A percentile compares a stretch with the other conserved stretches of the same genome.
These are phyloP conservation scores for Aureobasidium sp. DNA, from an alignment of 2,329 filamentous ascomycete species.

Conservation along the genomic window DNA sequence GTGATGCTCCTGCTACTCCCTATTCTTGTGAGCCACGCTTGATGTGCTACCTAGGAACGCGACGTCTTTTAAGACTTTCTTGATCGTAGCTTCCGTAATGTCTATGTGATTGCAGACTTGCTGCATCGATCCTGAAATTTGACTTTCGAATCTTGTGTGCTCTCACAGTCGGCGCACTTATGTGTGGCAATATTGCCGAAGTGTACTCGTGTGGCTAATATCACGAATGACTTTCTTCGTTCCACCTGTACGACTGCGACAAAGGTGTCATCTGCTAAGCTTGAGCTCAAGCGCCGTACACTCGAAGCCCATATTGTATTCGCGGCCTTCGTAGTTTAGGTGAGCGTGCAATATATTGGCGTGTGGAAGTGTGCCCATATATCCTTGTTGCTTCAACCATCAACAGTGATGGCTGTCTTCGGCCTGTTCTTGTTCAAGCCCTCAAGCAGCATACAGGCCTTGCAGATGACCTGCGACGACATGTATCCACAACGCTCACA, in stretches of 20 bases:
- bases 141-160: not conserved
- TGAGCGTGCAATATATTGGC: not conserved
- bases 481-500: conserved; percentile 90
- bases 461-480: conserved; percentile 87
- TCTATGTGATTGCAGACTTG: not conserved
- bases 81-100: not conserved
- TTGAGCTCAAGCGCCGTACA: not conserved
- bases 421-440: conserved; percentile 69
- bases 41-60: not conserved
- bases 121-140: not conserved
- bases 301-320: not conserved
- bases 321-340: too few relatives aligned
- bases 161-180: not conserved
- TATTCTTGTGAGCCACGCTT: not conserved
- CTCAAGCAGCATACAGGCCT: conserved; percentile 85
- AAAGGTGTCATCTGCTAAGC: too few relatives aligned
- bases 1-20: not conserved
- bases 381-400: not conserved
- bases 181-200: not conserved
- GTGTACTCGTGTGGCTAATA: not conserved
- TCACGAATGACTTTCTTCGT: not conserved
- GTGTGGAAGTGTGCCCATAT: not conserved
- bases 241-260: not conserved
- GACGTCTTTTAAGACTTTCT: not conserved
- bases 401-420: conserved; percentile 30